These are phyloP conservation scores for Zygosaccharomyces kombuchaensis DNA, from an alignment of 805 yeast species.

Conservation along the genomic window DNA sequence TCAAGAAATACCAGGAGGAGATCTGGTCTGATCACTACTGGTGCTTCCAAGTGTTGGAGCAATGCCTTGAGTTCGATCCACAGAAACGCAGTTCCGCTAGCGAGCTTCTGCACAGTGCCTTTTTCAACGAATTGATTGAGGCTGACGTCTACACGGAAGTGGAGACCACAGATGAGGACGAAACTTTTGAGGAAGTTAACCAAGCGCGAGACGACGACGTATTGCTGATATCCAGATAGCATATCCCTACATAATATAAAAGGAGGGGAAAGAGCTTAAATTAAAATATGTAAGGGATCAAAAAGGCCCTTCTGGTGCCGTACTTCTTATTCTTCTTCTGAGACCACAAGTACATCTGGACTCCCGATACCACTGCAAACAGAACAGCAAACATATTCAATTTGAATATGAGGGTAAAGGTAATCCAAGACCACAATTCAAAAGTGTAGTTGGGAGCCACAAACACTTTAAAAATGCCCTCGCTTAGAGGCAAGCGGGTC, in stretches of 20 bases:
- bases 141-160: slow-evolving; percentile 17
- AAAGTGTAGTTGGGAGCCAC: slow-evolving; percentile 95
- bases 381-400: slow-evolving; percentile 74
- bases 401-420: slow-evolving; percentile 57
- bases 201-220: slow-evolving; percentile 24
- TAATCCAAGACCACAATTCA: slow-evolving; percentile 73
- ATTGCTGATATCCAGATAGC: slow-evolving; percentile 22
- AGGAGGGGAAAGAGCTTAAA: neutral
- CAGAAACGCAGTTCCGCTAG: slow-evolving; percentile 52
- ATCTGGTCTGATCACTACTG: slow-evolving; percentile 37
- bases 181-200: slow-evolving; percentile 19
- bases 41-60: slow-evolving; percentile 52
- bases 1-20: slow-evolving; percentile 33
- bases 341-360: slow-evolving; percentile 92
- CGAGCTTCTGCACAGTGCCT: slow-evolving; percentile 53
- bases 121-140: slow-evolving; percentile 46
- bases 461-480: slow-evolving; percentile 75
- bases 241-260: slow-evolving; percentile 1
- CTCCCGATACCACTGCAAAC: slow-evolving; percentile 65
- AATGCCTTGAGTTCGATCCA: slow-evolving; percentile 57
- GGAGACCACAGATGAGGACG: slow-evolving; percentile 31
- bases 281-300: slow-evolving; percentile 70
- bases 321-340: slow-evolving; percentile 77
- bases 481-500: slow-evolving; percentile 48
- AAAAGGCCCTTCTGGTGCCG: slow-evolving; percentile 72